Percentiles rank a stretch among this genome's conserved stretches.
phyloP scores from a whole-genome alignment of 148 eudicot genomes.

The Persicaria maculosa region DNA sequence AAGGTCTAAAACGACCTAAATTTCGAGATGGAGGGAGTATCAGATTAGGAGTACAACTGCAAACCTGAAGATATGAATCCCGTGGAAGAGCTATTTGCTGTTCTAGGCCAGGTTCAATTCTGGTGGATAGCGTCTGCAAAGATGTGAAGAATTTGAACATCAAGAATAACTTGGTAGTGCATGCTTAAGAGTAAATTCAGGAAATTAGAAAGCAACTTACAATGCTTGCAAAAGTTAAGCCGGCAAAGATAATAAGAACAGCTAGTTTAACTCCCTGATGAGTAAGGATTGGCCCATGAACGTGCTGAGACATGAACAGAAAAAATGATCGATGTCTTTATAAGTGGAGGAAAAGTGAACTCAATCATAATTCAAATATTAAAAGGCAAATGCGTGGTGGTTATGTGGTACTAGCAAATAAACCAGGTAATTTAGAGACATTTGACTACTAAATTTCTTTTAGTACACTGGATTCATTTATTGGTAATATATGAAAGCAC shows the following conservation, averaged over 20 bases:
- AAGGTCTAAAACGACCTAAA: too few species aligned
- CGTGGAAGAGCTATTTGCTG: slow-evolving; percentile 66
- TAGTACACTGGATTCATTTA: background rate
- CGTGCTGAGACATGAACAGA: slow-evolving; percentile 30
- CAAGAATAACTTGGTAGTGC: background rate
- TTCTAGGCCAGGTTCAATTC: slow-evolving; percentile 56
- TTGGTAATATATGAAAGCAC: background rate
- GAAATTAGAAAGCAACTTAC: slow-evolving; percentile 30
- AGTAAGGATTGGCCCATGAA: slow-evolving; percentile 47
- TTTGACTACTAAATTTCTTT: background rate
- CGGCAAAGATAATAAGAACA: slow-evolving; percentile 41
- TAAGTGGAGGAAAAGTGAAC: background rate
- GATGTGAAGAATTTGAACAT: background rate
- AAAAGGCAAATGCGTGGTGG: background rate
- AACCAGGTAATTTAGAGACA: background rate
- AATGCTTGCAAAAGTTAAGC: slow-evolving; percentile 47
- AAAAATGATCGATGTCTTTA: background rate
- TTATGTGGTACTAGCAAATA: background rate
- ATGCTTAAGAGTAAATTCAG: background rate
- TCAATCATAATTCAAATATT: background rate
- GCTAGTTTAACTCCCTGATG: slow-evolving; percentile 41
- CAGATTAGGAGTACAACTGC: background rate
- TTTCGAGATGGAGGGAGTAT: too few species aligned
- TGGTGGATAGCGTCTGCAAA: slow-evolving; percentile 44
- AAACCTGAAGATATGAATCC: slow-evolving; percentile 68